Evolutionary conservation across 225 moss, liverwort and hornwort species (phyloP).

Genomic region (Thuidium tamariscinum): DNA sequence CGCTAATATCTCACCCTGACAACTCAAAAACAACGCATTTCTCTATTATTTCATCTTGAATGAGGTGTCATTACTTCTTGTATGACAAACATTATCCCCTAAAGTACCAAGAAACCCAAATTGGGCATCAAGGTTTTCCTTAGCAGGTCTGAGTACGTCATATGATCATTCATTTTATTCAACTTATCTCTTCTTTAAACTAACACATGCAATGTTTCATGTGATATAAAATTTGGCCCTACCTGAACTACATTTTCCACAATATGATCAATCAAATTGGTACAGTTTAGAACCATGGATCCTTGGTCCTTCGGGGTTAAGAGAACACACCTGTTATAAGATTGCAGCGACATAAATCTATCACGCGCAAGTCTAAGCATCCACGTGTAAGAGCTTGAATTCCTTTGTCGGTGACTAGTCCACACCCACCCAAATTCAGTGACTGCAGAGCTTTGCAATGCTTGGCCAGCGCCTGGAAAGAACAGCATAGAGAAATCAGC

Average conservation of each 20-base stretch:
- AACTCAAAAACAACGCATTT: neutral
- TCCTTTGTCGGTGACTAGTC: constrained; percentile 70
- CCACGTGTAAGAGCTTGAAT: constrained; percentile 59
- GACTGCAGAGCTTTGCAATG: constrained; percentile 71
- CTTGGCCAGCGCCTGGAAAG: constrained; percentile 53
- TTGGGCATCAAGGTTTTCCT: neutral
- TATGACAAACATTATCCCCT: neutral
- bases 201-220: neutral
- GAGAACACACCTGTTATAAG: constrained; percentile 58
- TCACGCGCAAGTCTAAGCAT: constrained; percentile 65
- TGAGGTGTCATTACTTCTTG: neutral
- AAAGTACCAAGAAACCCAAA: neutral
- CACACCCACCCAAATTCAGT: constrained; percentile 70
- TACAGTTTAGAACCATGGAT: neutral
- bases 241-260: neutral
- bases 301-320: neutral
- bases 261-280: neutral
- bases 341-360: constrained; percentile 81
- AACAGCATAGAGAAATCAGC: neutral
- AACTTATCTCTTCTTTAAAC: neutral
- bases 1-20: neutral
- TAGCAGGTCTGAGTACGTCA: neutral
- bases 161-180: neutral
- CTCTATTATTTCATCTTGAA: neutral
- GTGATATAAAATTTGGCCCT: neutral